Evolutionary conservation across 1,139 yeast genomes (phyloP).

Genomic region (Zhuliangozyma blackwelliae): DNA sequence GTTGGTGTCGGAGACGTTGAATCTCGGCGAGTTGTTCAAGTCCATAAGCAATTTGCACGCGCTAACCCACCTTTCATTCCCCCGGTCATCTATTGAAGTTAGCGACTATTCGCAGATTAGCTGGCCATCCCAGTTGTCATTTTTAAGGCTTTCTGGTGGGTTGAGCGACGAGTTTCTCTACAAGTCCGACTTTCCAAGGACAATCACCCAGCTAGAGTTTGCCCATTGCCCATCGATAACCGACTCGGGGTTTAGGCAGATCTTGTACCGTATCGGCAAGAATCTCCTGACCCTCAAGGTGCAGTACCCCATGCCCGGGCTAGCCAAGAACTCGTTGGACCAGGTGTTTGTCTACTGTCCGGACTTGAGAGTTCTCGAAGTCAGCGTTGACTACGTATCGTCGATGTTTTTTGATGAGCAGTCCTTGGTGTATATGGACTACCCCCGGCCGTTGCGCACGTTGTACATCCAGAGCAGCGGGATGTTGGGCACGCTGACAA

Average conservation of each 20-base stretch:
- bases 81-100: conserved; percentile 81
- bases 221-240: conserved; percentile 82
- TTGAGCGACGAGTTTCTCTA: conserved; percentile 74
- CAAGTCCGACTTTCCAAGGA: conserved; percentile 62
- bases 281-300: conserved; percentile 60
- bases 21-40: conserved; percentile 69
- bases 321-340: conserved; percentile 69
- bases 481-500: conserved; percentile 76
- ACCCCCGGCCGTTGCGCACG: conserved; percentile 56
- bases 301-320: conserved; percentile 84
- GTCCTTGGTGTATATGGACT: conserved; percentile 34
- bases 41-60: conserved; percentile 62
- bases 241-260: conserved; percentile 55
- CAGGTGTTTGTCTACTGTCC: conserved; percentile 73
- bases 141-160: conserved; percentile 82
- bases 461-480: conserved; percentile 83
- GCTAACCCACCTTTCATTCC: conserved; percentile 77
- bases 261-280: conserved; percentile 62
- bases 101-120: conserved; percentile 47
- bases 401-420: conserved; percentile 60
- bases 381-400: conserved; percentile 81
- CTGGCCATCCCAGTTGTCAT: conserved; percentile 80
- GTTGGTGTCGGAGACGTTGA: conserved; percentile 88
- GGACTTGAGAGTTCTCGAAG: conserved; percentile 53
- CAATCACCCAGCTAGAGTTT: conserved; percentile 69